Evolutionary conservation across 345 rosid genomes (phyloP), one percentile per base, ranked within the genome.

Genomic region (Lenwebbia sp.): DNA sequence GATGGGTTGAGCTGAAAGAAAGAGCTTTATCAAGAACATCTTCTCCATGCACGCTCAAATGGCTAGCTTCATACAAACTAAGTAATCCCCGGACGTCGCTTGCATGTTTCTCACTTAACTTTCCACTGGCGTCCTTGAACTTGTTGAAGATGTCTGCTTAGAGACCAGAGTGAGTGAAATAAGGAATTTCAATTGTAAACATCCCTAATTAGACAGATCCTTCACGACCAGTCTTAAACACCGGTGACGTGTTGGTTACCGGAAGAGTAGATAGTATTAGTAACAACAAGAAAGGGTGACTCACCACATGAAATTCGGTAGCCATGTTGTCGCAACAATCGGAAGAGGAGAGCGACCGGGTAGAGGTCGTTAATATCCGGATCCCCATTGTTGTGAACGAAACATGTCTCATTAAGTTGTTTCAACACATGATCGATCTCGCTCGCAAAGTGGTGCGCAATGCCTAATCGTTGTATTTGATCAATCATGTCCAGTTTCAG

Each of bases 141-240:
- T 87, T 90, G 30, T 86, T 83, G 75, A 91, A 91, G 14, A 82
- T 75, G 41, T 90, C 90, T 91, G 88, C 51, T 11, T 50, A 6
- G 5, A 75, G 11, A 30, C 11, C 47, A 75, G 11, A 75, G 47
- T 75, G 82, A 54, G 47, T 75, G 82, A 54, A 54, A 54, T 6
- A 7, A 19, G 25, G 56, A 54, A 54, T 54, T 21, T 54, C 56
- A 17, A 54, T 54, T 54, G 23, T 14, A 21, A 30, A 70, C 81
- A 30, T 70, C 9, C 33, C 81, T 30, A 30, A 30, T 30, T 70
- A 28, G 8, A 49, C 51, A 0, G 51, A 49, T n/a, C 51, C 51
- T 49, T 49, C 51, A 10, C 51, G 51, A n/a, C n/a, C n/a, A n/a
- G n/a, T n/a, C n/a, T n/a, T n/a, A n/a, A n/a, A 52, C 54, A 15